These are phyloP conservation scores for Pyrenula aspistea DNA, from an alignment of 495 filamentous ascomycete species.

Conservation along the genomic window DNA sequence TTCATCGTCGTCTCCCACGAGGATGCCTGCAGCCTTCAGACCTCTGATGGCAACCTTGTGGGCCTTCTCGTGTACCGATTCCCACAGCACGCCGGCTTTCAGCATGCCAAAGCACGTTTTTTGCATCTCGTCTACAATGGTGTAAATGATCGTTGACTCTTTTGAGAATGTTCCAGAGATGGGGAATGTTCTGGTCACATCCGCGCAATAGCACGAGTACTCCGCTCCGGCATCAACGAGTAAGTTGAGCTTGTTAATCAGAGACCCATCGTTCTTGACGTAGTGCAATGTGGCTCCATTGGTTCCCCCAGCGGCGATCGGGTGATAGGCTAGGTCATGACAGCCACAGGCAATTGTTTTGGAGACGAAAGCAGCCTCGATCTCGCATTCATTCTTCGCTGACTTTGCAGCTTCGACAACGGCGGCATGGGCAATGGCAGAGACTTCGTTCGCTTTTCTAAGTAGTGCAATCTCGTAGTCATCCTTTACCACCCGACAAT, in stretches of 20 bases:
- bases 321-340: constrained; percentile 70
- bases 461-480: constrained; percentile 76
- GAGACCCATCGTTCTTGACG: constrained; percentile 57
- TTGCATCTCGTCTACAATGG: constrained; percentile 83
- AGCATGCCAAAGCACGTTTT: constrained; percentile 56
- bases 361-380: constrained; percentile 66
- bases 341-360: constrained; percentile 64
- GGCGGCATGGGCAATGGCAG: constrained; percentile 59
- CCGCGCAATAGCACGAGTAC: constrained; percentile 67
- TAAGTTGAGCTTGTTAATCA: constrained; percentile 54
- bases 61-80: constrained; percentile 66
- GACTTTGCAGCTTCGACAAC: constrained; percentile 53
- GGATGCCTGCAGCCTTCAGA: constrained; percentile 60
- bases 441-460: constrained; percentile 71
- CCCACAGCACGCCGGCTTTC: constrained; percentile 72
- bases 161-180: constrained; percentile 61
- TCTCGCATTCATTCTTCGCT: constrained; percentile 67
- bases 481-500: constrained; percentile 68
- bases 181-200: constrained; percentile 86
- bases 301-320: constrained; percentile 67
- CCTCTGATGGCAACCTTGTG: constrained; percentile 77
- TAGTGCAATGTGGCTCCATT: constrained; percentile 84
- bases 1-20: constrained; percentile 55
- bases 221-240: constrained; percentile 80
- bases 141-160: constrained; percentile 69